Base-by-base conservation (phyloP, 805 yeast genomes). In the Suhomyces sp. region DNA sequence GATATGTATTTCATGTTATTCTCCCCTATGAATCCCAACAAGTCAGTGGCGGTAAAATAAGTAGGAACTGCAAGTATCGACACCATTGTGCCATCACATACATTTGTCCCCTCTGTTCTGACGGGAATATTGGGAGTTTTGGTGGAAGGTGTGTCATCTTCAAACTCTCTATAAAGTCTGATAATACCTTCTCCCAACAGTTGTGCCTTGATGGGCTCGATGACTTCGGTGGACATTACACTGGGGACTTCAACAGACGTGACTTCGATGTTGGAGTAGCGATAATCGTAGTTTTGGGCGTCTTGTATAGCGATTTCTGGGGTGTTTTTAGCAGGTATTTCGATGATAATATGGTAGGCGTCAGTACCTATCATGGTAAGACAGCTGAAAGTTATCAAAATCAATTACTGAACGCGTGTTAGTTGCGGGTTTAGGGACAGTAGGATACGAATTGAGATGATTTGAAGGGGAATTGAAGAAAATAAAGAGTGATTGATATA, bases 21-120 rank as follows among this genome's bases (percentile, higher is more conserved):
- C 30, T 81, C 81, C 16, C 95, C 95, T 8, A 90, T 74, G 53
- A 82, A 88, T 4, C 91, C 95, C 4, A 88, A 56, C 16, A 90
- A 54, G 49, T 88, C 96, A 16, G 88, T 82, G 0, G 91, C 85
- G 0, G 95, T 81, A 57, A 88, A 82, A 54, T 88, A 90, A 8
- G 84, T 79, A 0, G 97, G 97, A 0, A 88, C 81, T 0, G 95
- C 88, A n/a, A 88, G 58, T 13, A 88, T 83, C 1, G 91, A 79
- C 4, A 86, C 76, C 62, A 83, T 82, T 1, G 88, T 75, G 22
- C 74, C 79, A 51, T 80, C 83, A 0, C 79, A 79, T 9, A 44
- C 17, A 10, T 24, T 22, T 9, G 7, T 35, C 28, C 16, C 38
- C 31, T 8, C 19, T 13, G 5, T 35, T 22, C 6, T 7, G 28